Evolutionary conservation across 1,284 basidiomycete genomes (phyloP), one percentile per base, ranked within the genome.

Genomic region (Puccinia triticina): DNA sequence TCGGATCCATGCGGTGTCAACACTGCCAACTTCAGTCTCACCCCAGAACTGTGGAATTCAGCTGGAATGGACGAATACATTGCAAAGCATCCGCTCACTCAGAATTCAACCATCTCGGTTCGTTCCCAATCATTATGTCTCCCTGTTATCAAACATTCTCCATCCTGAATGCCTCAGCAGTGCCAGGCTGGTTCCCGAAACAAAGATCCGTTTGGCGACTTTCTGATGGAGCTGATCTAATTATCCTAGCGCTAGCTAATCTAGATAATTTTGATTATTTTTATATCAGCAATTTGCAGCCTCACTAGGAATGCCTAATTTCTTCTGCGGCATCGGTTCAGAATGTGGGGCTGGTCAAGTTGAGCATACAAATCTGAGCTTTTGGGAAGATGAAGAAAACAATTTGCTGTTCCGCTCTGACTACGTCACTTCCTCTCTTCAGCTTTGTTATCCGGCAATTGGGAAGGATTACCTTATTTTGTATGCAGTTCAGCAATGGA

Each of bases 361-460:
- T 64, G 53, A 50, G 61, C 29, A 32, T 46, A 32, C n/a, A 10
- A 26, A 55, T 18, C 0, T 43, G 48, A 37, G 59, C 34, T 64
- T 34, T 50, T 40, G 76, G 12, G 26, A 43, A 4, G 14, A 75
- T 26, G 16, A n/a, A 57, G 34, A 77, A 46, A 29, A 11, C 26
- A 32, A 34, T 29, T 40, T 37, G 48, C 4, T 14, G 18, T 21
- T 76, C 40, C 18, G 23, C 3, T 40, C 26, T 66, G 29, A 66
- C 64, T 2, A 46, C 40, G 0, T 18, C 40, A 64, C 26, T 50
- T 46, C 26, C 18, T 43, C 23, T 48, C 50, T 71, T 14, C 53
- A 79, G 69, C 61, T 81, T 74, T 81, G 79, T 40, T 73, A 73
- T 40, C 79, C 79, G 43, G 79, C 79, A 14, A 74, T 81, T 37